Conservation (phyloP, 2,329 filamentous ascomycete species). For the Talaromyces sp. region DNA sequence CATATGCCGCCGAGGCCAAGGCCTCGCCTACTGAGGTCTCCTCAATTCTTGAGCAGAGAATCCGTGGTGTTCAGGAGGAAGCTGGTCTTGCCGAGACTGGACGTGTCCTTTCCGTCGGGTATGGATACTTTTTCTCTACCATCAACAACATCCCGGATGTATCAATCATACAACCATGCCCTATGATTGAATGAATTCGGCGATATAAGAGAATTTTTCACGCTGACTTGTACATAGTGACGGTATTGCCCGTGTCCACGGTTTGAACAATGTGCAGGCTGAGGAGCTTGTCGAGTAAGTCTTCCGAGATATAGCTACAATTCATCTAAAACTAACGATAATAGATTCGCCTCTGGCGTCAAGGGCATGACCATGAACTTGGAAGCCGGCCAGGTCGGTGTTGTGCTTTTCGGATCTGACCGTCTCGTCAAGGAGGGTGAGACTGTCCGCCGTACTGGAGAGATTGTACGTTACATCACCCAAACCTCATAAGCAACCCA, state of each 20-base stretch:
- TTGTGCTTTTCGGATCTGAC: constrained; percentile 99
- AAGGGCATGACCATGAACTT: constrained; percentile 99
- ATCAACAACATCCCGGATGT: background rate
- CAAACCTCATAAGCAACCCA: background rate
- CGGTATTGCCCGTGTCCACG: constrained; percentile 99
- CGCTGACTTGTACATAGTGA: constrained; percentile 62
- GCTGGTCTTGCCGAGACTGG: constrained; percentile 94
- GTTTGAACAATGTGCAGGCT: constrained; percentile 99
- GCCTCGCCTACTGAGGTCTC: constrained; percentile 96
- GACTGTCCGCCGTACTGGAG: constrained; percentile 98
- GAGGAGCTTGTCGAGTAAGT: constrained; percentile 99
- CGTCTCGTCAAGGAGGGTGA: constrained; percentile 99
- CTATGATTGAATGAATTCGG: background rate
- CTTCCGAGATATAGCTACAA: constrained; percentile 15
- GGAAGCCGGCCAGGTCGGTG: constrained; percentile 99
- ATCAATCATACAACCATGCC: background rate
- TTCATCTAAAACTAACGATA: constrained; percentile 8
- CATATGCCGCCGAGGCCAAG: constrained; percentile 90
- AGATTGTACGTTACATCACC: constrained; percentile 72
- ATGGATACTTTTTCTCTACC: constrained; percentile 52
- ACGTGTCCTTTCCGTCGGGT: constrained; percentile 98
- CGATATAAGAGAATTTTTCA: background rate
- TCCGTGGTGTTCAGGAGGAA: constrained; percentile 97
- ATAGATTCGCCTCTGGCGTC: constrained; percentile 97
- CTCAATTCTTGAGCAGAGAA: constrained; percentile 98